Base-by-base conservation (phyloP, 352 stramenopile species). In the Pythium oligandrum region DNA sequence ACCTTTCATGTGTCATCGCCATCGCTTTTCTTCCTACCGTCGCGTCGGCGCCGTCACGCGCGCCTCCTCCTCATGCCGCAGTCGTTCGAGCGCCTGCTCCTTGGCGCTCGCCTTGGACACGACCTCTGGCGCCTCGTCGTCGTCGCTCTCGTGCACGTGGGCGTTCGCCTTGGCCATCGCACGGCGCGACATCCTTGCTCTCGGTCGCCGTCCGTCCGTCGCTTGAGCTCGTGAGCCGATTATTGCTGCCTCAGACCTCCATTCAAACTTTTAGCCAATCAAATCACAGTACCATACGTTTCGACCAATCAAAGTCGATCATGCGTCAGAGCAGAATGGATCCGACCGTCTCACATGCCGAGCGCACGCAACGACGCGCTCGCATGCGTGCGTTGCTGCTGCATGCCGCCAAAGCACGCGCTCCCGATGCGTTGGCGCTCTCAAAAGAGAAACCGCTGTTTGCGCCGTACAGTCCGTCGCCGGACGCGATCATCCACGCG, bases 51-150 rank as follows among this genome's bases (percentile, higher is more conserved):
- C 69, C 45, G 74, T 71, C 33, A 54, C 61, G 40, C 62, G 62
- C 34, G 75, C 81, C 43, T 79, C 68, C 26, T 81, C 48, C 51
- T 90, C 75, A 33, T 83, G 67, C 12, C 63, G 75, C 39, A 70
- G 67, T 57, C 70, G 72, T 48, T 71, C 61, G 40, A 75, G 61
- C 48, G 62, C 78, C 60, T 84, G 63, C 57, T 86, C 53, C 62
- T 73, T 62, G 32, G 82, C 82, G 51, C 57, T 88, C 49, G 74
- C 68, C 64, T 89, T 93, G 49, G 75, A 83, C 53, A 93, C 73
- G 38, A 86, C 74, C 56, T 93, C 82, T 31, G 82, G 82, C 32
- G 82, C 79, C 59, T 90, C 82, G 53, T 90, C 81, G 43, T 90
- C 79, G 42, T 78, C 66, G 48, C 61, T 61, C 26, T 71, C 65